phyloP scores from a whole-genome alignment of 73 alveolate genomes.

The Uronychia binucleata region DNA sequence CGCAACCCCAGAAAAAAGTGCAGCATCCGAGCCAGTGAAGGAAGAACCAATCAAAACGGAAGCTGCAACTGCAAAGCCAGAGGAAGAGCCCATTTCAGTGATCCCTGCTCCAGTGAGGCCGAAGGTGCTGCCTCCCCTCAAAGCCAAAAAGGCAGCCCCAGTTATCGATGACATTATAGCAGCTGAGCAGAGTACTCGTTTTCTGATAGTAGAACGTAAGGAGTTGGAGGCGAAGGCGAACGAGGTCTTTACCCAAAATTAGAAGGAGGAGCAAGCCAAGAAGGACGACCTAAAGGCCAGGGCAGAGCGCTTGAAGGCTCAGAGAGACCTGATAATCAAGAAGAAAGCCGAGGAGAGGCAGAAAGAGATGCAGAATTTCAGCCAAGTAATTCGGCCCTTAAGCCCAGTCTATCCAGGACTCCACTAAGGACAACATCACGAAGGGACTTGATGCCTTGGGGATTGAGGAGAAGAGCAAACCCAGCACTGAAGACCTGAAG shows the following conservation, averaged over 20 bases:
- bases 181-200: neutral
- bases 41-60: neutral
- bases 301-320: constrained; percentile 12
- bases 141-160: neutral
- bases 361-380: neutral
- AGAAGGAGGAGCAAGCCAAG: neutral
- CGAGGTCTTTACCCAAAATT: neutral
- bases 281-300: constrained; percentile 10
- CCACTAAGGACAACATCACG: neutral
- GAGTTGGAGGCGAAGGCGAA: neutral
- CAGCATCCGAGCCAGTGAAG: constrained; percentile 5
- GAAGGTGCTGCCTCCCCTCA: neutral
- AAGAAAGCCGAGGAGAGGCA: constrained; percentile 5
- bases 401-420: neutral
- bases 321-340: neutral
- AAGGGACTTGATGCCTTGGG: neutral
- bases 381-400: neutral
- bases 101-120: neutral
- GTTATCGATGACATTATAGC: neutral
- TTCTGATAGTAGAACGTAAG: neutral
- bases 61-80: neutral
- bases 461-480: neutral
- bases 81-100: neutral
- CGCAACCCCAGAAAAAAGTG: neutral
- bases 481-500: neutral